Percentiles rank a stretch among this genome's conserved stretches.
phyloP scores from a whole-genome alignment of 2,329 filamentous ascomycete genomes.

The Rutstroemia sydowiana region DNA sequence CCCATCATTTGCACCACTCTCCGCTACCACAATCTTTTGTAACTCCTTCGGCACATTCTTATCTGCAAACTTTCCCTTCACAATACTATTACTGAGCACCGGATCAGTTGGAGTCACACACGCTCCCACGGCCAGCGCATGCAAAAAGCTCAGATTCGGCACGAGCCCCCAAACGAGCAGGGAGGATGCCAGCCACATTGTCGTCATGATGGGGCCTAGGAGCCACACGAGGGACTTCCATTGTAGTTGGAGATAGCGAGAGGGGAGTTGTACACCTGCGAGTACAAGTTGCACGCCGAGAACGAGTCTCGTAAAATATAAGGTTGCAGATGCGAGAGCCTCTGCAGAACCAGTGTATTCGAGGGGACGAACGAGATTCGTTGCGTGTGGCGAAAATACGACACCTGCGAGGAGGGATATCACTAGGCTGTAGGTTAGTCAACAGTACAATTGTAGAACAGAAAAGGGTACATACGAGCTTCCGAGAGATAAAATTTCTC shows the following conservation, averaged over 20 bases:
- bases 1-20: slow-evolving; percentile 85
- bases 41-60: slow-evolving; percentile 77
- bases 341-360: slow-evolving; percentile 60
- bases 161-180: slow-evolving; percentile 71
- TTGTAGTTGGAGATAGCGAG: slow-evolving; percentile 70
- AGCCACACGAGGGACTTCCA: slow-evolving; percentile 69
- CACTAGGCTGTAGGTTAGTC: slow-evolving; percentile 43
- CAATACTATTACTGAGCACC: slow-evolving; percentile 78
- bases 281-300: slow-evolving; percentile 86
- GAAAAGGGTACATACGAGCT: slow-evolving; percentile 52
- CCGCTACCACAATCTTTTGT: slow-evolving; percentile 70
- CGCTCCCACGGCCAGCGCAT: slow-evolving; percentile 72
- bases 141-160: slow-evolving; percentile 63
- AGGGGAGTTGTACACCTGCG: slow-evolving; percentile 80
- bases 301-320: slow-evolving; percentile 80
- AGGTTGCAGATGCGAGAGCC: slow-evolving; percentile 64
- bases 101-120: slow-evolving; percentile 93
- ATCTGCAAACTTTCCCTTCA: slow-evolving; percentile 90
- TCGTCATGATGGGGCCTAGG: slow-evolving; percentile 75
- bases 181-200: slow-evolving; percentile 82
- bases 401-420: slow-evolving; percentile 78
- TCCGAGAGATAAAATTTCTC: slow-evolving; percentile 89
- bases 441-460: neutral
- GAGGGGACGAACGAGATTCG: slow-evolving; percentile 67
- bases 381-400: slow-evolving; percentile 67